Base-by-base conservation (phyloP, 495 filamentous ascomycete genomes). In the Penicillium riverlandense region DNA sequence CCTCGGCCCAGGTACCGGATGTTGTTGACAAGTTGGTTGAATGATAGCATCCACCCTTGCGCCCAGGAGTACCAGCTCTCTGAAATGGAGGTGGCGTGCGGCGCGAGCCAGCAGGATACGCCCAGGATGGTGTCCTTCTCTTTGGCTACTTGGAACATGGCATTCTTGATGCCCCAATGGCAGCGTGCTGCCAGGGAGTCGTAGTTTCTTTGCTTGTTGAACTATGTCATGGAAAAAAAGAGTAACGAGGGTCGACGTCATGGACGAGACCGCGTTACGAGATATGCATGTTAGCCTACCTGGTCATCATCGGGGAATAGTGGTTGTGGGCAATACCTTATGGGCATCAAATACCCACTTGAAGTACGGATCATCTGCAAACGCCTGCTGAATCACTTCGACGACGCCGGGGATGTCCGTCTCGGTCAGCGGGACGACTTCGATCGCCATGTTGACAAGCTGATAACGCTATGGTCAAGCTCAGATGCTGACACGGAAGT, bases 31-130 rank as follows among this genome's bases (percentile, higher is more conserved):
- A 80, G 48, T 43, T 84, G 80, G 15, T 56, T 58, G 15, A 71
- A 41, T 54, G 75, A 82, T n/a, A 84, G 59, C n/a, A 57, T 59
- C 76, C 77, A 82, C 33, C 44, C 52, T 42, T 78, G 74, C 29
- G 61, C 48, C 69, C 72, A 82, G 35, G 71, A 62, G 37, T 62
- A 58, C 80, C 80, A 84, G 45, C 59, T 70, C 45, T 68, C 61
- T 10, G 68, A 65, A 35, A 70, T 47, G n/a, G 53, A 49, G 9
- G 62, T 46, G 11, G 54, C 57, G n/a, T 61, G 61, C 0, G 81
- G 81, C 0, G 72, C 65, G 27, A 84, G 58, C 81, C 80, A 85
- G 65, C 78, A 82, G n/a, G 79, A 79, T 34, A 78, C 74, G 15
- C 81, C 81, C 38, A 83, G 66, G 29, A 85, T 68, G 28, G 67